phyloP scores from a whole-genome alignment of 495 filamentous ascomycete genomes.

The Baudoinia panamericana region DNA sequence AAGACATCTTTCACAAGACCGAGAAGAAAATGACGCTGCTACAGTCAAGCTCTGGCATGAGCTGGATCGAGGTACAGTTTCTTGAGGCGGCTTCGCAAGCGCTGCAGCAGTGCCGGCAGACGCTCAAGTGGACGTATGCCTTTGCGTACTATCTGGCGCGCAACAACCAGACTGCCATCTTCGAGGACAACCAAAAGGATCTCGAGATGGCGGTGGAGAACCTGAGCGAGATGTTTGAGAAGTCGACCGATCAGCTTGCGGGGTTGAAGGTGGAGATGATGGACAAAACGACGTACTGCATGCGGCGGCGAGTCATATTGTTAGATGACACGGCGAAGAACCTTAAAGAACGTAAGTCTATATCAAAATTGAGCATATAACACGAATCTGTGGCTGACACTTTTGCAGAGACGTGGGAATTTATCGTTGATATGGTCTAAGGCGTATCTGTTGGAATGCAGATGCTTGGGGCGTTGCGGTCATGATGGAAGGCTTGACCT shows the following conservation, averaged over 20 bases:
- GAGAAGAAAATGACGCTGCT: slow-evolving; percentile 98
- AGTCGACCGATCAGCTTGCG: slow-evolving; percentile 70
- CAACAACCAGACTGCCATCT: slow-evolving; percentile 93
- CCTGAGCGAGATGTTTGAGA: slow-evolving; percentile 95
- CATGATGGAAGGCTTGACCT: too few relatives aligned
- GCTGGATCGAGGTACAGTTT: slow-evolving; percentile 98
- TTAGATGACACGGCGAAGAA: slow-evolving; percentile 85
- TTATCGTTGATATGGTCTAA: slow-evolving; percentile 24
- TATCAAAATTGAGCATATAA: background rate
- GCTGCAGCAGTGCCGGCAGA: slow-evolving; percentile 90
- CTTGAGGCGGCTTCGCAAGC: slow-evolving; percentile 84
- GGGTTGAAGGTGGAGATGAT: slow-evolving; percentile 90
- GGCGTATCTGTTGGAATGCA: too few relatives aligned
- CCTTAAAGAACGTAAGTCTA: slow-evolving; percentile 62
- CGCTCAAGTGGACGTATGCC: slow-evolving; percentile 96
- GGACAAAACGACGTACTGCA: slow-evolving; percentile 95
- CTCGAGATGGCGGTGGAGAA: slow-evolving; percentile 92
- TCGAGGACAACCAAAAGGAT: slow-evolving; percentile 98
- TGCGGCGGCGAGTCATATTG: slow-evolving; percentile 76
- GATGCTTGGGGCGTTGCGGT: too few relatives aligned
- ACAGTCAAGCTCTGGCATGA: slow-evolving; percentile 84
- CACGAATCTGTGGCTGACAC: slow-evolving; percentile 3
- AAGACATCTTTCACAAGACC: slow-evolving; percentile 88
- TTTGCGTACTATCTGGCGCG: slow-evolving; percentile 93
- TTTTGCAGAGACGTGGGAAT: slow-evolving; percentile 28